Percentiles rank a stretch among this genome's conserved stretches.
Evolutionary conservation across 305 asterid species (phyloP).

Genomic region (Fraxinus paxiana): DNA sequence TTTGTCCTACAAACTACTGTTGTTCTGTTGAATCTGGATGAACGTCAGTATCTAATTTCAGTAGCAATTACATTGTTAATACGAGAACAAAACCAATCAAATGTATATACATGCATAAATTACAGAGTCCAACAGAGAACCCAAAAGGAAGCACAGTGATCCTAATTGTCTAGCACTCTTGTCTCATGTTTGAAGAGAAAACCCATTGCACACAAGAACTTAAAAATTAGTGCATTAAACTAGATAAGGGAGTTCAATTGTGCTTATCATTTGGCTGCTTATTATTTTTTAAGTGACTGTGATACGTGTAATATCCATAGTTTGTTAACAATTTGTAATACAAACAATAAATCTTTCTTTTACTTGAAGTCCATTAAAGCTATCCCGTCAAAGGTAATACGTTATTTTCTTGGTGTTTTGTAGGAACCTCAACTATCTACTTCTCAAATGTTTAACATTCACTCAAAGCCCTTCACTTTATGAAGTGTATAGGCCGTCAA

Average conservation of each 20-base stretch:
- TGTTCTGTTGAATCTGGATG: not conserved
- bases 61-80: not conserved
- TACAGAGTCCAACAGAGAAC: not conserved
- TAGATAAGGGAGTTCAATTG: not conserved
- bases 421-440: constrained; percentile 73
- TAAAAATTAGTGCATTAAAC: not conserved
- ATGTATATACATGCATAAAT: not conserved
- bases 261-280: not conserved
- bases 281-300: not conserved
- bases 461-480: constrained; percentile 44
- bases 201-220: not conserved
- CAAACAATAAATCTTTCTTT: not conserved
- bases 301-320: not conserved
- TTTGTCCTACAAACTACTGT: not conserved
- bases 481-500: constrained; percentile 21
- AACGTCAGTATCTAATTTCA: not conserved
- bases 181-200: not conserved
- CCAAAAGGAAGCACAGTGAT: not conserved
- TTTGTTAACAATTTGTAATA: not conserved
- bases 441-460: constrained; percentile 56
- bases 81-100: not conserved
- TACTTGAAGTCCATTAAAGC: not conserved
- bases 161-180: not conserved
- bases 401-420: constrained; percentile 27
- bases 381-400: not conserved